phyloP scores from a whole-genome alignment of 345 rosid genomes.

The Capsella bursapastoris region DNA sequence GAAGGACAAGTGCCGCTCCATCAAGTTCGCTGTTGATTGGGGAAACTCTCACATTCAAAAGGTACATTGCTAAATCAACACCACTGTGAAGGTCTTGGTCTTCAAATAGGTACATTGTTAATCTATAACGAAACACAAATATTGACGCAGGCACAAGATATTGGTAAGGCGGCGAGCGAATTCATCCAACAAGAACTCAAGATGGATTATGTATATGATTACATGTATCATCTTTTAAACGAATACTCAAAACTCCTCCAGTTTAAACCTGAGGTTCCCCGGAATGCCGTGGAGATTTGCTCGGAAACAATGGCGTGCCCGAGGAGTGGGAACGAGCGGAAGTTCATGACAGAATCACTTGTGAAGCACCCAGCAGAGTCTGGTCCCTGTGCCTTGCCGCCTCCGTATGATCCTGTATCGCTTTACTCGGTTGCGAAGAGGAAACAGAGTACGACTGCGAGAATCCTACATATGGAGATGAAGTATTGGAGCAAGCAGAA shows the following conservation, averaged over 20 bases:
- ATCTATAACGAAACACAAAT: neutral
- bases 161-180: slow-evolving; percentile 63
- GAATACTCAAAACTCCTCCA: slow-evolving; percentile 67
- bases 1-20: slow-evolving; percentile 69
- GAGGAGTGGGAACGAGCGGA: slow-evolving; percentile 51
- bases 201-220: slow-evolving; percentile 74
- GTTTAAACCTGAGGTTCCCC: slow-evolving; percentile 60
- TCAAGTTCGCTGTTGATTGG: slow-evolving; percentile 80
- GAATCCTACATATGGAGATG: slow-evolving; percentile 51
- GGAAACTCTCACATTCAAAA: slow-evolving; percentile 63
- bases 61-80: slow-evolving; percentile 47
- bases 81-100: neutral
- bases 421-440: slow-evolving; percentile 41
- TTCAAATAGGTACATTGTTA: slow-evolving; percentile 1
- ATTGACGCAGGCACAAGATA: slow-evolving; percentile 56
- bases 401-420: slow-evolving; percentile 65
- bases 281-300: slow-evolving; percentile 54
- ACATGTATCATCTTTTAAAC: slow-evolving; percentile 77
- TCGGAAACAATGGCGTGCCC: slow-evolving; percentile 68
- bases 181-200: slow-evolving; percentile 61
- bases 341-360: slow-evolving; percentile 71
- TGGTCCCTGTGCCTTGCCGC: slow-evolving; percentile 65
- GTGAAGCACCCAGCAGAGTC: slow-evolving; percentile 62
- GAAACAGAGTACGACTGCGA: slow-evolving; percentile 39
- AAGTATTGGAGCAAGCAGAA: slow-evolving; percentile 53